Percentiles rank a stretch among this genome's conserved stretches.
Conservation (phyloP, 352 stramenopile species). For the Globisporangium yorkense region DNA sequence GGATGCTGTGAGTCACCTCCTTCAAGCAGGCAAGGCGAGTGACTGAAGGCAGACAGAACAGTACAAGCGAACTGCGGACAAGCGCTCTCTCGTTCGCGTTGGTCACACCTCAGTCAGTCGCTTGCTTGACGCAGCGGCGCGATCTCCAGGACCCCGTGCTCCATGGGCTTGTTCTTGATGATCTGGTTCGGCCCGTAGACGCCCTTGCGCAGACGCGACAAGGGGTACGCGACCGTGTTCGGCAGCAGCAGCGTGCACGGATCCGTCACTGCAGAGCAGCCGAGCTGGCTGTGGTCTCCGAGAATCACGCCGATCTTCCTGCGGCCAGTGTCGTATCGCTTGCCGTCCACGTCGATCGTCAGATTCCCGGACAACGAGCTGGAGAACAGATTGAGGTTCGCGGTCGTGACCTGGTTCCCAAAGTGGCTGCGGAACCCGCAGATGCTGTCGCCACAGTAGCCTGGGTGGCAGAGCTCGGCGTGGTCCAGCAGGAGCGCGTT, state of each 20-base stretch:
- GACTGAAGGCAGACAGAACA: background rate
- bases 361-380: constrained; percentile 20
- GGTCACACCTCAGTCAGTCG: background rate
- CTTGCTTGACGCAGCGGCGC: constrained; percentile 17
- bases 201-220: constrained; percentile 54
- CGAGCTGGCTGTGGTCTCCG: constrained; percentile 63
- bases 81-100: background rate
- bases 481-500: constrained; percentile 68
- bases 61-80: background rate
- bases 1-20: constrained; percentile 13
- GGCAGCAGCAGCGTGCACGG: constrained; percentile 58
- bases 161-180: constrained; percentile 80
- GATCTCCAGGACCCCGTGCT: constrained; percentile 59
- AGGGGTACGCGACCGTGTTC: constrained; percentile 60
- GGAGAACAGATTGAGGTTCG: constrained; percentile 59
- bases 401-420: constrained; percentile 78
- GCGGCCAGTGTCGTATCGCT: constrained; percentile 51
- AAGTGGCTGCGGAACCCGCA: constrained; percentile 77
- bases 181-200: constrained; percentile 64
- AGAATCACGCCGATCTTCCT: constrained; percentile 72
- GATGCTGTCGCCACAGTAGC: constrained; percentile 72
- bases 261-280: constrained; percentile 66
- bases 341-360: constrained; percentile 23
- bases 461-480: constrained; percentile 64
- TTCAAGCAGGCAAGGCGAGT: constrained; percentile 6